Base-by-base conservation (phyloP, 768 basidiomycete species). In the Boletellus ananiceps region DNA sequence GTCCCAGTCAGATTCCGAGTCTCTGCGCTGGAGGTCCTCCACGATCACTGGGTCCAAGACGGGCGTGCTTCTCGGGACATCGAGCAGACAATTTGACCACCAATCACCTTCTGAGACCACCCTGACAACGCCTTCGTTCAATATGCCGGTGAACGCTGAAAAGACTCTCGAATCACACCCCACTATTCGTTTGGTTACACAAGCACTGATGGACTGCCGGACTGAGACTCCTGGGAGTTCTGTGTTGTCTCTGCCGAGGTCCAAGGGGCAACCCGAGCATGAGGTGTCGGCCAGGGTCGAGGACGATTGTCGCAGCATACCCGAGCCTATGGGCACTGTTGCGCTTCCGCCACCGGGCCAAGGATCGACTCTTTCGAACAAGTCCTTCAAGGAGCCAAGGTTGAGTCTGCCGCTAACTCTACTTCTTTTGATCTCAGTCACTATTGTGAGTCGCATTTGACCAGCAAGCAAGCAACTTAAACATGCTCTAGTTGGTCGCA, bases 341-440 rank as follows among this genome's bases (percentile, higher is more conserved):
- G 39, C 50, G 32, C 25, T 50, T 56, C 40, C 61, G 50, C 39
- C 44, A 49, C 19, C 63, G 43, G 38, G 34, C 27, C 46, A 51
- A 29, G 50, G 32, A 12, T 66, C 66, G n/a, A 49, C 31, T 12
- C 46, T 53, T 36, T 44, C 55, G 1, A 23, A 27, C 41, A 34
- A 54, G 31, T 57, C 62, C 2, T 68, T 63, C 40, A 75, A 82
- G 60, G 70, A 74, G 46, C 84, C 86, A 3, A 71, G 73, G 56
- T 57, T 89, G 57, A 86, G 83, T 59, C 69, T 81, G 65, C 69
- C 73, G 27, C 64, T 87, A 58, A 82, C 80, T 2, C 56, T 86
- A 9, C 54, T 75, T 13, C 57, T 87, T 18, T 63, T 92, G 44
- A 66, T 76, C 7, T 40, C 71, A 4, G 82, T 88, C 29, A 87